Base-by-base conservation (phyloP, 148 eudicot species). In the Limonium bicolor region DNA sequence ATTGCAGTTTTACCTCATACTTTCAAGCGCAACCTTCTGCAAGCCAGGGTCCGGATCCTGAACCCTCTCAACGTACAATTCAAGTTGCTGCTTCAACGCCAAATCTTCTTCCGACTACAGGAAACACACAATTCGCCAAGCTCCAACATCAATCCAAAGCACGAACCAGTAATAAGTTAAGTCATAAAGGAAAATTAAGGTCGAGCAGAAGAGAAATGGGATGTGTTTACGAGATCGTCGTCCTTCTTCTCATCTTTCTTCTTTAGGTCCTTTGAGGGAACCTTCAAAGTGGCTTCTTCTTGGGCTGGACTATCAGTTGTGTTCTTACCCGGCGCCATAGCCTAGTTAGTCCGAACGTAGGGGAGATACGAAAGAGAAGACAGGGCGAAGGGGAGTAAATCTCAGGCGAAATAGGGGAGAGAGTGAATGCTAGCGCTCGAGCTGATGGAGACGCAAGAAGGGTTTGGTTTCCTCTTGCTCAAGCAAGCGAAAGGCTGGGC, bases 61-160 rank as follows among this genome's bases (percentile, higher is more conserved):
- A 56, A 59, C 86, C 54, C 84, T 61, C 54, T 88, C 87, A n/a
- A 88, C 92, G 35, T 83, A 88, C 51, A 88, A 56, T 55, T 88
- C 94, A 71, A 88, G 41, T 30, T 80, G 83, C 65, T 83, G 87
- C 70, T 88, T 88, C 64, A 83, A 50, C 27, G 92, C 97, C 73
- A 88, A 72, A 65, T 88, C 97, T 59, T 88, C 94, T 46, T 88
- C 94, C 40, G 96, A 88, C 96, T 86, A 52, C 60, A 60, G n/a
- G n/a, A 25, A 42, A 29, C 46, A 36, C 18, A 48, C 27, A 20
- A 39, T 1, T n/a, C 46, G 23, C 58, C 31, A 29, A 20, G 6
- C 3, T 38, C 42, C 12, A 23, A 43, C 9, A 1, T 13, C 29
- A 22, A 12, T n/a, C n/a, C n/a, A n/a, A n/a, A 24, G n/a, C 24